Base-by-base conservation (phyloP, 139 green algal species). In the Micromonas pusilla region DNA sequence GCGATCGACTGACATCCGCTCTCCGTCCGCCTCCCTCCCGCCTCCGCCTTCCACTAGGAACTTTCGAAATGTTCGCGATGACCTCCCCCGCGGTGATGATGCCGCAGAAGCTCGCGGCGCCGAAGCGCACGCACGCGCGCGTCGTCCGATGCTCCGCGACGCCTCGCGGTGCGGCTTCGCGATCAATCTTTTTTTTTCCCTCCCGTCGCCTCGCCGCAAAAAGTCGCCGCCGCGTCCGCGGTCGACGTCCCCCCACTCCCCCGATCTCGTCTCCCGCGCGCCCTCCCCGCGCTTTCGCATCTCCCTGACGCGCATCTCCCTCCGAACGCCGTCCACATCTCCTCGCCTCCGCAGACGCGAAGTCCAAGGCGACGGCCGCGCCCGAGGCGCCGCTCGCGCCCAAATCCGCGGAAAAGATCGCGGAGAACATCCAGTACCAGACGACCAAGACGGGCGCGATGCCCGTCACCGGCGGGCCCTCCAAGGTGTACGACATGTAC, bases 401-500 rank as follows among this genome's bases (percentile, higher is more conserved):
- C 45, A 57, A 57, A 16, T 57, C 45, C 45, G 45, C 45, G 9
- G 45, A 57, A 16, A 16, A 9, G 9, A 57, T 57, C 45, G 45
- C 45, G 9, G 45, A 57, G 9, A 57, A 57, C 45, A 9, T 57
- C 45, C 9, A 9, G 45, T 9, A 9, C 16, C 45, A 57, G 45
- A 57, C 45, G 9, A 16, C 16, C 9, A 57, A 57, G 45, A 57
- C 45, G 9, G 45, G 45, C 45, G 45, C 16, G 9, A 57, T 57
- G 45, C 45, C 45, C 45, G 9, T 57, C 45, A 57, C 45, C n/a
- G n/a, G n/a, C n/a, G n/a, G n/a, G n/a, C n/a, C n/a, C 45, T 75
- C 62, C 33, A 36, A 75, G 5, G 38, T 62, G 9, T 31, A 30
- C 19, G 68, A 60, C 26, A 39, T 39, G 68, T 75, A 75, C 68